Base-by-base conservation (phyloP, 345 rosid genomes). In the Gossypium anomalum region DNA sequence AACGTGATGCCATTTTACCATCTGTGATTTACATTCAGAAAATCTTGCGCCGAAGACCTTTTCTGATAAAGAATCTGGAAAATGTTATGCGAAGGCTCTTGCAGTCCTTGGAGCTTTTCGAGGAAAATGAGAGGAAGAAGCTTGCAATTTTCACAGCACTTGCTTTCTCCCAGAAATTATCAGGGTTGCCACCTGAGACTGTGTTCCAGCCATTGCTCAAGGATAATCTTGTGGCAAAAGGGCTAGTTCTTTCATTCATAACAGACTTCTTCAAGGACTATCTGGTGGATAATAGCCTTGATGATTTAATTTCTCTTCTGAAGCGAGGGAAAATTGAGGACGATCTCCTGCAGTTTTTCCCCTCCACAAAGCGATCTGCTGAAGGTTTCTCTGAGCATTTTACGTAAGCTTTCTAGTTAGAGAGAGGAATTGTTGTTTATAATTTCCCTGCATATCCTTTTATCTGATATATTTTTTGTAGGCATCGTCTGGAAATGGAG, bases 221-320 rank as follows among this genome's bases (percentile, higher is more conserved):
- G 89, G 99, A 93, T 82, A 93, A 96, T 83, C 99, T 96, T 72
- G 97, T 93, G 78, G 92, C 88, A 80, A 96, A 96, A 82, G 99
- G 99, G 92, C 82, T 96, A 87, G 99, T 96, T 70, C 98, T 96
- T 75, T 74, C 95, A 7, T 96, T 96, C 58, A 84, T 92, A 41
- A 96, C 99, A 7, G 97, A 93, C 86, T 96, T 96, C 87, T 96
- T 93, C 83, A 96, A 90, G 85, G 98, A 88, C 77, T 96, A 96
- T 81, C 88, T 93, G 84, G 90, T 93, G 78, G 99, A 90, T 82
- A 96, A 96, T 76, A 89, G 91, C 82, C 93, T 96, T 76, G 98
- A 93, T 76, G 98, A 96, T 82, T 85, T 93, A 87, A 96, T 96
- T 69, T 65, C 95, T 38, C 89, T 96, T 67, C 86, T 96, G 82